These are phyloP conservation scores for Beauveria sp. DNA, from an alignment of 2,329 filamentous ascomycete species.

Conservation along the genomic window DNA sequence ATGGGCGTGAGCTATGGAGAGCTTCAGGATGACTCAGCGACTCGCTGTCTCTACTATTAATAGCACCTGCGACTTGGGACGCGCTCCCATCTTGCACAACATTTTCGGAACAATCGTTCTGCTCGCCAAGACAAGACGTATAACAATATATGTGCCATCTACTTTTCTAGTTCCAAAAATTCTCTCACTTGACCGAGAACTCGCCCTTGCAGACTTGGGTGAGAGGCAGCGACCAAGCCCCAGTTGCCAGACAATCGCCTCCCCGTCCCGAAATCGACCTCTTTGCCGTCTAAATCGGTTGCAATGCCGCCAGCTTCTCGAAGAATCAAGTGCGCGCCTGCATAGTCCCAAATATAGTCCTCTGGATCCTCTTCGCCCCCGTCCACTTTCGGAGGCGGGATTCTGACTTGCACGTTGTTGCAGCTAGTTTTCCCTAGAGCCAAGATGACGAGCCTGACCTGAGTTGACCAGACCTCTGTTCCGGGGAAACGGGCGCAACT, in stretches of 20 bases:
- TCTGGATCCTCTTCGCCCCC: background rate
- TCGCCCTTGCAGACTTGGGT: background rate
- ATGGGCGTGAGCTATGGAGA: slow-evolving; percentile 14
- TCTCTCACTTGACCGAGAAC: background rate
- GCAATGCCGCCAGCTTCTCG: background rate
- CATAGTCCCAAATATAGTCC: slow-evolving; percentile 3
- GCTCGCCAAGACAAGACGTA: no score
- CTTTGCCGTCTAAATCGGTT: background rate
- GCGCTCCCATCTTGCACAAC: background rate
- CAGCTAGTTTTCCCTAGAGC: background rate
- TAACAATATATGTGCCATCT: no score
- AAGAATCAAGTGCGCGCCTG: background rate
- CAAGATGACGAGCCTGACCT: background rate
- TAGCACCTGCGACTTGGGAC: background rate
- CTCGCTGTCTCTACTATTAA: background rate
- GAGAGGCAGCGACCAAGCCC: background rate
- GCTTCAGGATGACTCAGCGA: background rate
- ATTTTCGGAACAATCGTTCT: background rate
- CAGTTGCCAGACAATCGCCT: background rate
- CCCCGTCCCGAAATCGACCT: background rate
- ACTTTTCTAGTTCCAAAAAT: background rate
- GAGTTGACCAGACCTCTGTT: slow-evolving; percentile 8
- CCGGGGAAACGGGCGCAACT: background rate
- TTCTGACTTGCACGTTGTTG: background rate
- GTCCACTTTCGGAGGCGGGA: background rate